Evolutionary conservation across 2,329 filamentous ascomycete species (phyloP), one percentile per base, ranked within the genome.

Genomic region (Microthyrium microscopicum): DNA sequence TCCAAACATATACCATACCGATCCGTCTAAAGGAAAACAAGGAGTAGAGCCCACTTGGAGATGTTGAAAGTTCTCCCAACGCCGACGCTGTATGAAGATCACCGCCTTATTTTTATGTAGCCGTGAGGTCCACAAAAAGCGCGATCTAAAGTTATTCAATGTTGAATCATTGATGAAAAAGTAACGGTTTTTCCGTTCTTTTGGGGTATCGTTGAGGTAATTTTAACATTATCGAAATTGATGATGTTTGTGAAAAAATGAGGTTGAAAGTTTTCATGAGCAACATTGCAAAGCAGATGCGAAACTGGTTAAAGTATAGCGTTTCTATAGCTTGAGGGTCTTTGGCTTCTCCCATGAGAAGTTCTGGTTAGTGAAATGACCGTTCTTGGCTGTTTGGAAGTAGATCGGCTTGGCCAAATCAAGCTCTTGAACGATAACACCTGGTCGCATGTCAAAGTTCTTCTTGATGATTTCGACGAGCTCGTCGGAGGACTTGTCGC

Each of bases 261-360:
- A 18, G 15, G 12, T 18, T 7, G 19, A 29, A 7, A 35, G 11
- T 8, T 11, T 17, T 16, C 8, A 11, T 8, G 27, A 29, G 27
- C n/a, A n/a, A n/a, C 9, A 8, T 16, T 17, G 27, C 8, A 29
- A 8, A 17, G 27, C 8, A 29, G 11, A 8, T 17, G 22, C 9
- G 12, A 26, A 12, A 9, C 9, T 9, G 9, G n/a, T n/a, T n/a
- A n/a, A n/a, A n/a, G n/a, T 26, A 13, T 21, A 29, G 12, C 13
- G 28, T 30, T 28, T 58, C 73, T 93, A 95, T 63, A 82, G 78
- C 64, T 80, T 85, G 54, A 98, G 81, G 47, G 68, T 51, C 81
- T 93, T 94, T 54, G 89, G 87, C 74, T 95, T 73, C 76, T 98
- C 89, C 89, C 89, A 98, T 63, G 68, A 74, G 73, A 98, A 98